Conservation (phyloP, 345 rosid genomes). For the Sonneratia caseolaris region DNA sequence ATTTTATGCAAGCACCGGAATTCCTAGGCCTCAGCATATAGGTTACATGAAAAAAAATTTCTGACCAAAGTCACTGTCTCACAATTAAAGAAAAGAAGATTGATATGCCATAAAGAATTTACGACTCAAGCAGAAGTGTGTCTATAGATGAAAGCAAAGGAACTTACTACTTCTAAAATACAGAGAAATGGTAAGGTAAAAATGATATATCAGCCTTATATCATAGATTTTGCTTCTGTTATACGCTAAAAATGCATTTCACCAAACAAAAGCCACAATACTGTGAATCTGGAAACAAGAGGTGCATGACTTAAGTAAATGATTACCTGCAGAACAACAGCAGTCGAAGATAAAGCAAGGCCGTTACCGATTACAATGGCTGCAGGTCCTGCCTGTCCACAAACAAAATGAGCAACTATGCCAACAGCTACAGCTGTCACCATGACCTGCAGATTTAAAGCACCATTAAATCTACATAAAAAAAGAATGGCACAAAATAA, state of each 20-base stretch:
- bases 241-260: not conserved
- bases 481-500: slow-evolving; percentile 5
- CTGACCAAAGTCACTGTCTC: not conserved
- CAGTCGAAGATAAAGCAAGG: slow-evolving; percentile 92
- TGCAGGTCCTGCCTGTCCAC: slow-evolving; percentile 85
- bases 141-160: not conserved
- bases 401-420: slow-evolving; percentile 59
- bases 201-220: not conserved
- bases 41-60: not conserved
- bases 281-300: not conserved
- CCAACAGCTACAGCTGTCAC: slow-evolving; percentile 86
- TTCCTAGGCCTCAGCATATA: not conserved
- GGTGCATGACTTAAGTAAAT: slow-evolving; percentile 1
- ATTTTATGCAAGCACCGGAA: not conserved
- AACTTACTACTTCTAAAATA: too few relatives aligned
- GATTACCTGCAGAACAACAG: slow-evolving; percentile 89
- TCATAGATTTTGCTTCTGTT: not conserved
- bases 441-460: slow-evolving; percentile 53
- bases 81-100: not conserved
- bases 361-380: slow-evolving; percentile 97
- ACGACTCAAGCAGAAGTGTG: not conserved
- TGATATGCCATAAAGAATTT: not conserved
- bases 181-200: not conserved
- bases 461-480: slow-evolving; percentile 2
- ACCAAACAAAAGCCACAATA: not conserved